phyloP scores from a whole-genome alignment of 768 basidiomycete genomes.

The Podaxis sp. region DNA sequence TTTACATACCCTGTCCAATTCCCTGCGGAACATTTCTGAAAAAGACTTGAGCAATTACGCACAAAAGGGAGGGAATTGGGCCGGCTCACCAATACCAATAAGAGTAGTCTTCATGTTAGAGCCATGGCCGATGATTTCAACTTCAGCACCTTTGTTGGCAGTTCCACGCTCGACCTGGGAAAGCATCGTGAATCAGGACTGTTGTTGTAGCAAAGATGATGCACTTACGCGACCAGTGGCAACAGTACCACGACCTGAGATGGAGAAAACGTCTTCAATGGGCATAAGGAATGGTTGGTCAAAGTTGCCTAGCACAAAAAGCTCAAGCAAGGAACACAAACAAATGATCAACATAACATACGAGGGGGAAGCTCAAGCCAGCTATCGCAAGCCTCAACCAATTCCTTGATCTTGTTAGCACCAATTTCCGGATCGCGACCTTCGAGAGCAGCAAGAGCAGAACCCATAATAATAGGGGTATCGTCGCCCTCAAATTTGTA shows the following conservation, averaged over 20 bases:
- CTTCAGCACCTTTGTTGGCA: conserved; percentile 87
- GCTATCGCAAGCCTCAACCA: conserved; percentile 83
- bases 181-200: background rate
- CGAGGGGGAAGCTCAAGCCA: conserved; percentile 96
- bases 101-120: conserved; percentile 84
- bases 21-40: conserved; percentile 99
- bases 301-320: conserved; percentile 67
- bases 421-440: conserved; percentile 82
- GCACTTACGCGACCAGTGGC: conserved; percentile 83
- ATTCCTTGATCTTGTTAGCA: conserved; percentile 72
- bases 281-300: conserved; percentile 98
- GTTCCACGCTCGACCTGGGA: conserved; percentile 86
- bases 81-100: conserved; percentile 81
- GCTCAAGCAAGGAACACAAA: background rate
- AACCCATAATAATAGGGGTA: conserved; percentile 98
- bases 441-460: conserved; percentile 93
- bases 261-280: conserved; percentile 96
- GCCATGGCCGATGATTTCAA: conserved; percentile 91
- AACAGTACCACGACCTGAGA: conserved; percentile 97
- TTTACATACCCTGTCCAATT: conserved; percentile 83
- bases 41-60: background rate
- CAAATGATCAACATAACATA: conserved; percentile 34
- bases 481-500: conserved; percentile 98
- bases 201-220: background rate
- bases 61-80: background rate